A percentile compares a stretch with the other conserved stretches of the same genome.
phyloP scores from a whole-genome alignment of 257 asterid genomes.

The Vinca minor region DNA sequence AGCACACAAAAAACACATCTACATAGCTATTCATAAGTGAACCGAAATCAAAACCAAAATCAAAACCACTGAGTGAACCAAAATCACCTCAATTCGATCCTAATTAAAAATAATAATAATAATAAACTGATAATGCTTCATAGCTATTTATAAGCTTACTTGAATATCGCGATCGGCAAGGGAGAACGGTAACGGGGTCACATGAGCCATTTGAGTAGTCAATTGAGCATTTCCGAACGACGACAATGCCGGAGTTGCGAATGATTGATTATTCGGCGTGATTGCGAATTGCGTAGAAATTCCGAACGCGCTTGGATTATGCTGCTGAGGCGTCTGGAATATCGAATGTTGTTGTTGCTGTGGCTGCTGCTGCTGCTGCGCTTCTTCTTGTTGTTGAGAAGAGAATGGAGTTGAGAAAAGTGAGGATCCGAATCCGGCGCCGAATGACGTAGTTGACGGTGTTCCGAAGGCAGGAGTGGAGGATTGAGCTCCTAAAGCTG shows the following conservation, averaged over 20 bases:
- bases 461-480: conserved; percentile 25
- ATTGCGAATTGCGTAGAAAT: conserved; percentile 45
- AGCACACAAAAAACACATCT: no score
- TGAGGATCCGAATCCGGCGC: conserved; percentile 54
- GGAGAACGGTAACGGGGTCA: conserved; percentile 83
- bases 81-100: no score
- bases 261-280: conserved; percentile 33
- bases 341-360: conserved; percentile 33
- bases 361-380: conserved; percentile 24
- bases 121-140: no score
- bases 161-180: conserved; percentile 93
- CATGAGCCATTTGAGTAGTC: conserved; percentile 99
- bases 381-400: conserved; percentile 72
- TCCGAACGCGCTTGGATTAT: conserved; percentile 43
- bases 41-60: no score
- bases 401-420: conserved; percentile 46
- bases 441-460: conserved; percentile 21
- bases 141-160: conserved; percentile 20
- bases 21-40: no score
- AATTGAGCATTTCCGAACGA: conserved; percentile 60
- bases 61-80: no score
- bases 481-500: conserved; percentile 28
- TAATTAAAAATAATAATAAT: no score
- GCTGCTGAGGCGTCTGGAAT: conserved; percentile 65
- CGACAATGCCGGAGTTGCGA: conserved; percentile 27